phyloP scores from a whole-genome alignment of 352 stramenopile genomes.

The Globisporangium parvum region DNA sequence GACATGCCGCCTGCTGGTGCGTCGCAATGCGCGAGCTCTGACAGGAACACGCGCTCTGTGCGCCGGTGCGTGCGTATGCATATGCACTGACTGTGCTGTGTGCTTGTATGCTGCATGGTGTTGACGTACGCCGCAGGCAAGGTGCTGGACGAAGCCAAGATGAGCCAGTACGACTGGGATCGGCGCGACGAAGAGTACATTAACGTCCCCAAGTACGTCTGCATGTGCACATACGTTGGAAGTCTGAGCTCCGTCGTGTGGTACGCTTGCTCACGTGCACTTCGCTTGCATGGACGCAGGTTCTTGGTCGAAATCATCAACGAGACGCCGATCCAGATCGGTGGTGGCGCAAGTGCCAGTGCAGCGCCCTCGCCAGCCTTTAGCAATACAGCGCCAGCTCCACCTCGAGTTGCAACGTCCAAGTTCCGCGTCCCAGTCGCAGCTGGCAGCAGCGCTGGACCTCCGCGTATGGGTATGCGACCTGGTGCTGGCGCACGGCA shows the following conservation, averaged over 20 bases:
- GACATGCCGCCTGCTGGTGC: constrained; percentile 35
- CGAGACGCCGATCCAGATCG: constrained; percentile 32
- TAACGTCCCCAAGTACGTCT: constrained; percentile 42
- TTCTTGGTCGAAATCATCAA: constrained; percentile 75
- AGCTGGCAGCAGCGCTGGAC: constrained; percentile 5
- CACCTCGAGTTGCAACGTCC: constrained; percentile 11
- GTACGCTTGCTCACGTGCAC: neutral
- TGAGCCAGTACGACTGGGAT: constrained; percentile 47
- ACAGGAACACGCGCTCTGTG: too few relatives aligned
- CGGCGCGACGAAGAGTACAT: constrained; percentile 59
- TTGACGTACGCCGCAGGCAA: constrained; percentile 22
- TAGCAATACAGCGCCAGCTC: neutral
- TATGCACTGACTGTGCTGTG: neutral
- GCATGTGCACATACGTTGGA: neutral
- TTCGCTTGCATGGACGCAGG: constrained; percentile 16
- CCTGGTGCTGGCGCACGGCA: constrained; percentile 16
- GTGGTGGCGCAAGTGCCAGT: constrained; percentile 2
- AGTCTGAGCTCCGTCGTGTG: too few relatives aligned
- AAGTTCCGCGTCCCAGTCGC: constrained; percentile 29
- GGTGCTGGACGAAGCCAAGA: constrained; percentile 51
- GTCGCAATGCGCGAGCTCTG: neutral
- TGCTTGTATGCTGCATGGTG: neutral
- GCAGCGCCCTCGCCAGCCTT: neutral
- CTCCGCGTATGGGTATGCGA: constrained; percentile 5
- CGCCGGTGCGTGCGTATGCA: neutral